phyloP scores from a whole-genome alignment of 805 yeast species.

The Wickerhamomyces tratensis region DNA sequence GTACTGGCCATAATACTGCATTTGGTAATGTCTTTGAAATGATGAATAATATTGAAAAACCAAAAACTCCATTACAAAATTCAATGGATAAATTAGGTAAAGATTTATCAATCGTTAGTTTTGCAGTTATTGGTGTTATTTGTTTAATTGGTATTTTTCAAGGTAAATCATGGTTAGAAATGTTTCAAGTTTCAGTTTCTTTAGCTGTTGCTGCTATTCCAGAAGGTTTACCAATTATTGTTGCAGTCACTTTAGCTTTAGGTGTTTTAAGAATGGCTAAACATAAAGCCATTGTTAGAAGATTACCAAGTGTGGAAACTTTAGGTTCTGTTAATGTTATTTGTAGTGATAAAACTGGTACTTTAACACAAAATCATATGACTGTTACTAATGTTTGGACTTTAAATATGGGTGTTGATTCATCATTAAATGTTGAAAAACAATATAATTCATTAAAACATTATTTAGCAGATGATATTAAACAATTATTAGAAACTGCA shows the following conservation, averaged over 20 bases:
- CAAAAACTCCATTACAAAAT: conserved; percentile 92
- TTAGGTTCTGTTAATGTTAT: conserved; percentile 90
- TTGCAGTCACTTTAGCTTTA: conserved; percentile 91
- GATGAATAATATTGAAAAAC: conserved; percentile 94
- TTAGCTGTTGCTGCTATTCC: conserved; percentile 99
- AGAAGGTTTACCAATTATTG: conserved; percentile 96
- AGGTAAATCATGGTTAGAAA: conserved; percentile 93
- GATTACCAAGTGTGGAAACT: conserved; percentile 92
- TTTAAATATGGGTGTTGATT: conserved; percentile 40
- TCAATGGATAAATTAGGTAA: conserved; percentile 95
- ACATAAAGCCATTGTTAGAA: conserved; percentile 86
- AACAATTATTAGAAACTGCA: conserved; percentile 50
- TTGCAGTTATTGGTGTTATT: conserved; percentile 83
- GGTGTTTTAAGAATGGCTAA: conserved; percentile 97
- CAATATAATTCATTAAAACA: conserved; percentile 28
- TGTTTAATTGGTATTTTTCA: conserved; percentile 84
- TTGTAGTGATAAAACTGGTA: conserved; percentile 88
- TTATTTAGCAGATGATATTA: conserved; percentile 45
- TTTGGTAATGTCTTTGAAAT: conserved; percentile 92
- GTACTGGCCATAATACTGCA: conserved; percentile 83
- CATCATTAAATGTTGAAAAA: conserved; percentile 33
- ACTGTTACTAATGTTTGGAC: conserved; percentile 82
- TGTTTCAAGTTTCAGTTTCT: conserved; percentile 96
- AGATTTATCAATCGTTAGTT: conserved; percentile 77
- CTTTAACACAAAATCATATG: conserved; percentile 86